Base-by-base conservation (phyloP, 2,329 filamentous ascomycete genomes). In the Coniochaeta hoffmannii region DNA sequence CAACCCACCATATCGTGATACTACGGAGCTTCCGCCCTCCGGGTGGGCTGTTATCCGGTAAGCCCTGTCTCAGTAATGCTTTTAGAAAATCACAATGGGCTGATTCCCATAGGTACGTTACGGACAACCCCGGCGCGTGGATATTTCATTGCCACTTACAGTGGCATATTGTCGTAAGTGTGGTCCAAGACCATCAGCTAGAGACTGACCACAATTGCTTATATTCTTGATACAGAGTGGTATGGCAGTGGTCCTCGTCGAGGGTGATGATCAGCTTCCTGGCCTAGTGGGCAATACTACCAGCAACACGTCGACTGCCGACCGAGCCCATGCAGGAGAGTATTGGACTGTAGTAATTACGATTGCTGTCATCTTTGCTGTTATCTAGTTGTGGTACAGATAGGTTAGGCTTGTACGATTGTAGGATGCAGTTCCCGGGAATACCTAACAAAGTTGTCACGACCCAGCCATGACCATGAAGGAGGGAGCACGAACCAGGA, bases 211-310 rank as follows among this genome's bases (percentile, higher is more conserved):
- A 44, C n/a, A 6, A 11, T 31, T 31, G 36, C 36, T 44, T 44
- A 44, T 24, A 44, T 44, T 44, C n/a, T 14, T 15, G 26, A 50
- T 50, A 28, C 24, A 50, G 46, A 50, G 46, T 30, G 46, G 46
- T 30, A 50, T 50, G 46, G 46, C 46, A 50, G n/a, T 50, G 46
- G 46, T 50, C 46, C 46, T 50, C 46, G 26, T 50, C 46, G 46
- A 50, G 24, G 46, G 46, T 26, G 46, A 50, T 24, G 46, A 50
- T 28, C 15, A 50, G 26, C 46, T 50, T 50, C 46, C 46, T 50
- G 46, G 46, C 24, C 46, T 50, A n/a, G 46, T 50, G n/a, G 46
- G 46, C 26, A 50, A 50, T 30, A 31, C 30, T 31, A 31, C 30
- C 30, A 31, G 30, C 30, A 31, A 31, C 30, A 7, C 11, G 30